Evolutionary conservation across 164 flowering plant genomes (phyloP), one percentile per base, ranked within the genome.

Genomic region (Sextonia rubra): DNA sequence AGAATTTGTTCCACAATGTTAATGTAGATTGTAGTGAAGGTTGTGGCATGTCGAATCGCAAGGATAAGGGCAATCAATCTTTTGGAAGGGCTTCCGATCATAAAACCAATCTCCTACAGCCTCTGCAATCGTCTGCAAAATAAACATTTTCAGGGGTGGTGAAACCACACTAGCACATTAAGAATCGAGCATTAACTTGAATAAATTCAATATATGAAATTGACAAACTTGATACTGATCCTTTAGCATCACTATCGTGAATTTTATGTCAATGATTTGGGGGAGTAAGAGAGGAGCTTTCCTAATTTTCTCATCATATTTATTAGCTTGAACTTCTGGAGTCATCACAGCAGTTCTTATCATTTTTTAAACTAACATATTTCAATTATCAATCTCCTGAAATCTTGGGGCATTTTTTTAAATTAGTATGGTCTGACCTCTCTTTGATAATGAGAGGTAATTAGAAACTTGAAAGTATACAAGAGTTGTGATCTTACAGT

Each of bases 51-150:
- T 83, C 48, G 87, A 85, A 76, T 94, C 90, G 77, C 98, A 94
- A 60, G 98, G 98, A 78, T 87, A 91, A 56, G 92, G 79, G 67
- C 98, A 90, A 80, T 94, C 97, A 2, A 88, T 83, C 87, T 82
- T 83, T 62, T 83, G 85, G 78, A 88, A 90, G 7, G 91, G 80
- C 64, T 37, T 79, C 62, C 93, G 75, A 69, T 94, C 94, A 52
- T 80, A 91, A 75, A 64, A 92, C 99, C 99, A 95, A 76, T 95
- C 94, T 76, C 96, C 98, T 62, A 91, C 86, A 49, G 99, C 98
- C 84, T 86, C 83, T 47, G 93, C 88, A 74, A 94, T 89, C 63
- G 86, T 71, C 99, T 95, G 94, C 86, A 80, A 2, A 49, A 20
- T 23, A 66, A 27, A 60, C 4, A 25, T 25, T 27, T 27, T 18